phyloP scores from a whole-genome alignment of 768 basidiomycete genomes.

The Ramaria rubella region DNA sequence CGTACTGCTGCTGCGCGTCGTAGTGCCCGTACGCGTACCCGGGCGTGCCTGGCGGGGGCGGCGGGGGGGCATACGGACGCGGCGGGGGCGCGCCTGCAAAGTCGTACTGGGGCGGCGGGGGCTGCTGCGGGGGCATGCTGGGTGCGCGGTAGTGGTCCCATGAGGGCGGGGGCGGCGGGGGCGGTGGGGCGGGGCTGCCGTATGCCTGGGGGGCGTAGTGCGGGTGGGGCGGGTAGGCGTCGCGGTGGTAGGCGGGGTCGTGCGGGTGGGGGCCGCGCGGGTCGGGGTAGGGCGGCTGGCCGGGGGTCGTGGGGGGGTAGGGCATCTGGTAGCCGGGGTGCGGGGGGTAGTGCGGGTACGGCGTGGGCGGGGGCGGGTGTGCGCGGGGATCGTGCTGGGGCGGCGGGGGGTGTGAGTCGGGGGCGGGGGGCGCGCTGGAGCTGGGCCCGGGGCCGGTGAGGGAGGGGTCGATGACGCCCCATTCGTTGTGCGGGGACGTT shows the following conservation, averaged over 20 bases:
- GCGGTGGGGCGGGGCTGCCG: background rate
- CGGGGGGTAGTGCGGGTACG: constrained; percentile 1
- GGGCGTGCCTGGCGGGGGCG: constrained; percentile 4
- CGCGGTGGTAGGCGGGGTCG: background rate
- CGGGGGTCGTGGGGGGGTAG: background rate
- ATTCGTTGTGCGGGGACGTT: background rate
- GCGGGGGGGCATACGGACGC: background rate
- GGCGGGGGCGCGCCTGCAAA: background rate
- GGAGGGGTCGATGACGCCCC: background rate
- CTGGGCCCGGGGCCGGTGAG: no score
- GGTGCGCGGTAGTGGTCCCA: constrained; percentile 4
- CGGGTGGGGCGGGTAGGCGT: background rate
- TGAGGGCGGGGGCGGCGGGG: constrained; percentile 4
- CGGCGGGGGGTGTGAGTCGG: background rate
- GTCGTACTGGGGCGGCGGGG: constrained; percentile 7
- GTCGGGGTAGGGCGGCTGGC: background rate
- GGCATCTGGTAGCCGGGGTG: background rate
- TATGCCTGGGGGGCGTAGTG: background rate
- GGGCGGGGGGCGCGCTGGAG: no score
- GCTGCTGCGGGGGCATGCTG: background rate
- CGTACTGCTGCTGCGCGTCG: background rate
- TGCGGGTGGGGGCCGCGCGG: background rate
- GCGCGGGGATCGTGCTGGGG: background rate
- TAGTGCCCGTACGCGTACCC: background rate
- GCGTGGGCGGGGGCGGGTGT: background rate